phyloP scores from a whole-genome alignment of 306 rosid genomes.

The Spatholobus suberectus region DNA sequence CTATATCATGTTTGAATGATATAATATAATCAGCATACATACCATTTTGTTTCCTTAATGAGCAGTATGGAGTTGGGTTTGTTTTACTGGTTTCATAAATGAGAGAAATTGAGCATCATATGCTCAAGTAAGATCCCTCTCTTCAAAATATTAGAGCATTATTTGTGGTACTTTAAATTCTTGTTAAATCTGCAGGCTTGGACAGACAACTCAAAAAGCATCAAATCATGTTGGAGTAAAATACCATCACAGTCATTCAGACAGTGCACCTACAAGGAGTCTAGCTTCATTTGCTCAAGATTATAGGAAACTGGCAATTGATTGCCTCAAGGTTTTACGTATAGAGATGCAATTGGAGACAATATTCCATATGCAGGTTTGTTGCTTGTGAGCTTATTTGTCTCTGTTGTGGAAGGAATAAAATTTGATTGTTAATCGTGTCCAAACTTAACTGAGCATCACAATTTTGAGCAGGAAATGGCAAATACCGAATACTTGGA shows the following conservation, averaged over 20 bases:
- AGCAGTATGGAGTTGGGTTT: neutral
- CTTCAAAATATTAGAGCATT: slow-evolving; percentile 1
- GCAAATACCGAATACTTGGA: slow-evolving; percentile 88
- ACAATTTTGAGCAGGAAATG: slow-evolving; percentile 79
- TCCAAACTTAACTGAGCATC: slow-evolving; percentile 37
- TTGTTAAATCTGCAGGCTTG: slow-evolving; percentile 70
- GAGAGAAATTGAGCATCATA: slow-evolving; percentile 14
- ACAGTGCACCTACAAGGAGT: slow-evolving; percentile 68
- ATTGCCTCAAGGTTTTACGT: slow-evolving; percentile 95
- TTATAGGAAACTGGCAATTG: slow-evolving; percentile 91
- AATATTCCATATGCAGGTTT: slow-evolving; percentile 95
- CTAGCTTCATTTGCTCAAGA: slow-evolving; percentile 90
- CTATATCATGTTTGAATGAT: slow-evolving; percentile 1
- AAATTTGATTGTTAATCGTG: neutral
- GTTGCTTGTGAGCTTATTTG: slow-evolving; percentile 34
- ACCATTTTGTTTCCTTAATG: slow-evolving; percentile 12
- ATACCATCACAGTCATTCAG: slow-evolving; percentile 55
- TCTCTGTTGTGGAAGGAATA: slow-evolving; percentile 31
- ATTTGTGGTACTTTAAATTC: slow-evolving; percentile 25
- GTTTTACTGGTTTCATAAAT: slow-evolving; percentile 24
- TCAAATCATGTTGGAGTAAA: slow-evolving; percentile 68
- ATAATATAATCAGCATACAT: neutral
- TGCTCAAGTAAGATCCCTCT: neutral
- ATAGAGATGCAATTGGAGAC: slow-evolving; percentile 98
- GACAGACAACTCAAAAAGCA: slow-evolving; percentile 62